Conservation (phyloP, 1,284 basidiomycete genomes). For the Heterobasidion occidentale region DNA sequence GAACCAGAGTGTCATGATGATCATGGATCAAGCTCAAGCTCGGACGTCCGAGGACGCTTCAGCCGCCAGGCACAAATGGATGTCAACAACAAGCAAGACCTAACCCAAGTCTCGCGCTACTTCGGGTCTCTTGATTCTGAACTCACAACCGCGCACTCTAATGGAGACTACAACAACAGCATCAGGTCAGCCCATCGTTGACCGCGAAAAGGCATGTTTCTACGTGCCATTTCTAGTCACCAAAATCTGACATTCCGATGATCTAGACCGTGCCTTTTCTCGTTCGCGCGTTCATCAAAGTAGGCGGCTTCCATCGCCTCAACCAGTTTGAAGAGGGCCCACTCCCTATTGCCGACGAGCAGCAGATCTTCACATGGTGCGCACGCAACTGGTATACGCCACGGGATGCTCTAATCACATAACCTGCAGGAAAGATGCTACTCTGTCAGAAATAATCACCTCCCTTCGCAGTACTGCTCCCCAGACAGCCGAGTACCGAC, state of each 20-base stretch:
- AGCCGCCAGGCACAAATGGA: too few species aligned
- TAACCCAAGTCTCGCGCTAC: neutral
- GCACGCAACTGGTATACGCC: conserved; percentile 7
- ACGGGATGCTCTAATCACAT: neutral
- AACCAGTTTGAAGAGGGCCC: conserved; percentile 66
- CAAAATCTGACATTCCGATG: neutral
- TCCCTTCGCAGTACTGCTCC: conserved; percentile 63
- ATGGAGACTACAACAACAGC: conserved; percentile 23
- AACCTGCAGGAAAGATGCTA: conserved; percentile 63
- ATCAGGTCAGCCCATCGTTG: conserved; percentile 22
- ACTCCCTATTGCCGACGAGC: conserved; percentile 67
- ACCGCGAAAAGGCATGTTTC: conserved; percentile 28
- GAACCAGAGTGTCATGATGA: neutral
- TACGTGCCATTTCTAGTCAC: neutral
- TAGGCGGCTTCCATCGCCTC: conserved; percentile 65
- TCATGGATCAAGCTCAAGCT: too few species aligned
- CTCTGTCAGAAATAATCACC: conserved; percentile 66
- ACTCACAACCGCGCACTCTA: neutral
- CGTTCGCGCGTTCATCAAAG: conserved; percentile 74
- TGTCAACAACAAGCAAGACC: neutral
- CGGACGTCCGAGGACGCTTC: too few species aligned
- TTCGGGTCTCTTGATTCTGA: neutral
- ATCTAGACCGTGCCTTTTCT: conserved; percentile 68
- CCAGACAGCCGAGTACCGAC: conserved; percentile 57
- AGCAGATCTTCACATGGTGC: conserved; percentile 72